Evolutionary conservation across 176 grass and related monocot species (phyloP), one percentile per base, ranked within the genome.

Genomic region (Aegilops tauschii): DNA sequence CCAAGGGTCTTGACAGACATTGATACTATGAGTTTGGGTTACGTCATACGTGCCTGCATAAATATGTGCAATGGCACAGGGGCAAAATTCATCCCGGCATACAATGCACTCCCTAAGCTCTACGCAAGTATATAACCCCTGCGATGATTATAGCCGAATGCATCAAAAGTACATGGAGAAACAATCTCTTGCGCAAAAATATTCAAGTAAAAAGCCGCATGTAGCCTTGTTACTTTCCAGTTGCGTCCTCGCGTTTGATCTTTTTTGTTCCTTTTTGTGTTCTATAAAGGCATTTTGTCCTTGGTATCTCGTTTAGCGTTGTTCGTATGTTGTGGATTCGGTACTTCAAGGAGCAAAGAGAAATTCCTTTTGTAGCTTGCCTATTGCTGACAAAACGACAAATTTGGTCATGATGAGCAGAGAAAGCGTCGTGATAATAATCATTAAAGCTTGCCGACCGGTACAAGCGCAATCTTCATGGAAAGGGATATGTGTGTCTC

Each of bases 41-140:
- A 52, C 5, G 14, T 0, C 13, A 0, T 5, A 16, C 47, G 5
- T 16, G 47, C 1, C 0, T 50, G 13, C 0, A 50, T 50, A 49
- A 49, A 5, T 5, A 0, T 50, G 14, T 50, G 17, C 0, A 50
- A 50, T 16, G 47, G 13, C 45, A 37, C 6, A 6, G 36, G 6
- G 6, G 1, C 23, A 25, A 37, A 37, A 44, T 12, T 44, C 42
- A 11, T 44, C 36, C 10, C 8, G 39, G 1, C 39, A 42, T 42
- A 9, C 39, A 3, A 12, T 44, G 44, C 44, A 47, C 12, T 47
- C 0, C 11, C 3, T 13, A 13, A 4, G 11, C 44, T 47, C 3
- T 47, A 3, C 0, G 44, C 1, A 50, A 50, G 13, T 16, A 1
- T 49, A 5, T 14, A 49, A 1, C 12, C 4, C 47, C 0, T 49